phyloP scores from a whole-genome alignment of 345 rosid genomes.

The Hibiscus trionum region DNA sequence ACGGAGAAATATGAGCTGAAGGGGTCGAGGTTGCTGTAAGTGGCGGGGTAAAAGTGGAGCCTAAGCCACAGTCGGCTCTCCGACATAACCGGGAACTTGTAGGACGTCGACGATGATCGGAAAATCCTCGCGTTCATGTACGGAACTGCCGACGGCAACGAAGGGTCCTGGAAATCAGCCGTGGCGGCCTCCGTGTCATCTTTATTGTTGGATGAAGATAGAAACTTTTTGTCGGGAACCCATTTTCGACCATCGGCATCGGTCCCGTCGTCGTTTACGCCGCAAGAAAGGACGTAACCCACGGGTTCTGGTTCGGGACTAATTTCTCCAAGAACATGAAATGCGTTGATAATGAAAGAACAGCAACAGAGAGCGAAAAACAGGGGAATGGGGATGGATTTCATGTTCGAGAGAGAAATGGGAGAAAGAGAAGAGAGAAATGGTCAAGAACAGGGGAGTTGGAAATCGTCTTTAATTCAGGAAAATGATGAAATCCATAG shows the following conservation, averaged over 20 bases:
- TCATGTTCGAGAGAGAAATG: conserved; percentile 11
- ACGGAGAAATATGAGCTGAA: conserved; percentile 29
- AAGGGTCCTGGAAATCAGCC: conserved; percentile 43
- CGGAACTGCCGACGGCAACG: conserved; percentile 38
- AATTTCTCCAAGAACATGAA: conserved; percentile 8
- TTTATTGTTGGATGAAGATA: conserved; percentile 9
- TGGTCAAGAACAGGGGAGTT: background rate
- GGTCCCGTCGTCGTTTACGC: conserved; percentile 13
- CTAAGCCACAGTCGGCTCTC: conserved; percentile 35
- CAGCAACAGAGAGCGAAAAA: conserved; percentile 6
- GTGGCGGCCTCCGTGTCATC: conserved; percentile 9
- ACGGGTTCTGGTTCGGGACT: conserved; percentile 5
- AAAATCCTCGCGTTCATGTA: conserved; percentile 56
- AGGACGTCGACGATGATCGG: conserved; percentile 30
- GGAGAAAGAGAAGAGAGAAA: background rate
- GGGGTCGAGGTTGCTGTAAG: conserved; percentile 25
- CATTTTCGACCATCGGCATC: conserved; percentile 41
- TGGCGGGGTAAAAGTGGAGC: conserved; percentile 43
- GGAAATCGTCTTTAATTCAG: background rate
- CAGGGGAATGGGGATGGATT: conserved; percentile 2
- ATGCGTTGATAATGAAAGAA: conserved; percentile 1
- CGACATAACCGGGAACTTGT: conserved; percentile 26
- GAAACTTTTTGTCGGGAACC: conserved; percentile 33
- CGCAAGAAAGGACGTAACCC: conserved; percentile 34
- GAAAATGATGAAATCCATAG: background rate